Percentiles rank a stretch among this genome's conserved stretches.
These are phyloP conservation scores for Castanospermum australe DNA, from an alignment of 306 rosid species.

Conservation along the genomic window DNA sequence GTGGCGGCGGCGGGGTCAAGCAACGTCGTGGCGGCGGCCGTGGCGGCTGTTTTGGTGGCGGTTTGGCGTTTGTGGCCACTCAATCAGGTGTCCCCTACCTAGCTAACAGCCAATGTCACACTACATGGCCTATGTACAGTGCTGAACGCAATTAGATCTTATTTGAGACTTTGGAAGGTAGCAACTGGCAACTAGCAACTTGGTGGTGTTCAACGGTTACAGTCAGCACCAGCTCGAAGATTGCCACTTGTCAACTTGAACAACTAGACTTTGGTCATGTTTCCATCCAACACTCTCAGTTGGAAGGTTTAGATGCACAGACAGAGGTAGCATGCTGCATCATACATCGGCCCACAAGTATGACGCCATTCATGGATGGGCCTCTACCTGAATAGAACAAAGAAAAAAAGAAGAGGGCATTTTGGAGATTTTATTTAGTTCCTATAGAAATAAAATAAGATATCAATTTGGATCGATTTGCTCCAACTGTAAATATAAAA, in stretches of 20 bases:
- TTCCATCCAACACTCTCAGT: not conserved
- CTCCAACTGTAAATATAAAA: constrained; percentile 29
- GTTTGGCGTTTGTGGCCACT: constrained; percentile 28
- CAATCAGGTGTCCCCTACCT: not conserved
- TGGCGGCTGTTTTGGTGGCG: constrained; percentile 23
- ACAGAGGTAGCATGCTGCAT: constrained; percentile 24
- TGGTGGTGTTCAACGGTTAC: not conserved
- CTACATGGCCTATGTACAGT: no score
- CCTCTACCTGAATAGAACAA: constrained; percentile 1
- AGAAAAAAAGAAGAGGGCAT: not conserved
- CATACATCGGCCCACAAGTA: constrained; percentile 5
- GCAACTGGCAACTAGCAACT: no score
- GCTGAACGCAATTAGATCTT: not conserved
- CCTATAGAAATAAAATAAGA: not conserved
- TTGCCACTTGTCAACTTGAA: constrained; percentile 21
- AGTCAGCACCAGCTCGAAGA: not conserved
- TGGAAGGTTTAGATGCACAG: not conserved
- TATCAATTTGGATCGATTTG: constrained; percentile 9
- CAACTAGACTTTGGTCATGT: not conserved
- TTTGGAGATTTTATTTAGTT: not conserved
- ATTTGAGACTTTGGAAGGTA: no score
- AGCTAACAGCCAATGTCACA: not conserved
- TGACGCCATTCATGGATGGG: constrained; percentile 17
- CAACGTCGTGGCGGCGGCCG: not conserved
- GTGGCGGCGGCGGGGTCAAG: not conserved